phyloP scores from a whole-genome alignment of 129 eudicot genomes.

The Apium graveolens region DNA sequence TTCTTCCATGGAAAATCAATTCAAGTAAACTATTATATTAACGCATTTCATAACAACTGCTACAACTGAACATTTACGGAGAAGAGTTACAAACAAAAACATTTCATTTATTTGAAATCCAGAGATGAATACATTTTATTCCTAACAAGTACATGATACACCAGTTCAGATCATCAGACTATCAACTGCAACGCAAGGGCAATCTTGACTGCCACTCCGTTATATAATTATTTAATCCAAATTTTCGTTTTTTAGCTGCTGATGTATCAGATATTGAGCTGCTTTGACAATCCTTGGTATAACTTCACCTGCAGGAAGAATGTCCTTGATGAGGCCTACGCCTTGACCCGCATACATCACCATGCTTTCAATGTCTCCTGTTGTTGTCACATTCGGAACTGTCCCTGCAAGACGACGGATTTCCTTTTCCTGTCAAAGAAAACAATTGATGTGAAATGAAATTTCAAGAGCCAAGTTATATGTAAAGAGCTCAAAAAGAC shows the following conservation, averaged over 20 bases:
- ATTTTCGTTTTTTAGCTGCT: constrained; percentile 17
- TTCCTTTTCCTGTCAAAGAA: constrained; percentile 56
- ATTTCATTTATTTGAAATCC: not conserved
- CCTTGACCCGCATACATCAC: constrained; percentile 90
- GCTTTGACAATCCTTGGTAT: constrained; percentile 51
- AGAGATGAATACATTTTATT: not conserved
- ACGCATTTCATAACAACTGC: too few species aligned
- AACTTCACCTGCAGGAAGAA: constrained; percentile 80
- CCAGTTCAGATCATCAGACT: not conserved
- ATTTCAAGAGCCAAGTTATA: not conserved
- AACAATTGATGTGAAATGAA: not conserved
- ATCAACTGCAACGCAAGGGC: not conserved
- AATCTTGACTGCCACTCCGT: not conserved
- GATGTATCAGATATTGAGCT: constrained; percentile 55
- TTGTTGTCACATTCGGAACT: constrained; percentile 65
- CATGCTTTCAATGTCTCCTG: constrained; percentile 93
- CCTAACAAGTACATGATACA: not conserved
- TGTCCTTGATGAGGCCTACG: constrained; percentile 71
- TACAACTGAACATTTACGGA: too few species aligned
- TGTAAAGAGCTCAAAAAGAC: too few species aligned
- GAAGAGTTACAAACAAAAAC: not conserved
- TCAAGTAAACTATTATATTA: too few species aligned
- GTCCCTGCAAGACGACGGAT: constrained; percentile 72
- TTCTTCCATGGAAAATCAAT: too few species aligned
- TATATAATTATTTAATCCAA: not conserved